Base-by-base conservation (phyloP, 768 basidiomycete species). In the Pleurotus eryngii region DNA sequence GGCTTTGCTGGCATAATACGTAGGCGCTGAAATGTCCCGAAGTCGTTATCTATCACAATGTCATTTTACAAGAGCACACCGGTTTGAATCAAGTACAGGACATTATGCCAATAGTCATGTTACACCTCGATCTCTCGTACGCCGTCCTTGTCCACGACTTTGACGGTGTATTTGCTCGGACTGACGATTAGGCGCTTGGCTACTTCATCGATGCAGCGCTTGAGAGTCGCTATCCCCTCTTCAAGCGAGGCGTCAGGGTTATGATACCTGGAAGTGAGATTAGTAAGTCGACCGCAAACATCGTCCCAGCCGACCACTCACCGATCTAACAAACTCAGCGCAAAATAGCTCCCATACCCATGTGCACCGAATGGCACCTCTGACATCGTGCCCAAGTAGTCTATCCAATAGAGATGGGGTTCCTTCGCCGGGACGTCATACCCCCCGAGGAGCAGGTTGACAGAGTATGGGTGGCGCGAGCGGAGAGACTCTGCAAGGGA, bases 331-430 rank as follows among this genome's bases (percentile, higher is more conserved):
- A 96, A 89, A 83, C 89, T 86, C 63, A 98, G 74, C 8, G 86
- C 88, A 71, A 98, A 97, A 74, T 95, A 97, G 56, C 87, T 82
- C 45, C 94, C 97, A 68, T 98, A 95, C 2, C 97, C 97, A 67
- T 98, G 96, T 0, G 94, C 95, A 14, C 86, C 95, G 68, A 95
- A 99, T 0, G 95, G 95, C 11, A 97, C 89, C 56, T 86, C 83
- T 3, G 87, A 82, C 67, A 90, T 80, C 4, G 97, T 96, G 22
- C 97, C 97, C 30, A 97, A 81, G 71, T 96, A 94, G 76, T 99
- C 97, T 59, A 98, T 79, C 95, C 95, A 98, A 77, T 95, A 97
- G 11, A 96, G 79, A 61, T 84, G 83, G 4, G 95, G 93, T 14
- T 76, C 76, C 61, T 82, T 66, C 5, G 81, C 81, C 40, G 90